Conservation (phyloP, 2,329 filamentous ascomycete species). For the Raffaelea albimanens region DNA sequence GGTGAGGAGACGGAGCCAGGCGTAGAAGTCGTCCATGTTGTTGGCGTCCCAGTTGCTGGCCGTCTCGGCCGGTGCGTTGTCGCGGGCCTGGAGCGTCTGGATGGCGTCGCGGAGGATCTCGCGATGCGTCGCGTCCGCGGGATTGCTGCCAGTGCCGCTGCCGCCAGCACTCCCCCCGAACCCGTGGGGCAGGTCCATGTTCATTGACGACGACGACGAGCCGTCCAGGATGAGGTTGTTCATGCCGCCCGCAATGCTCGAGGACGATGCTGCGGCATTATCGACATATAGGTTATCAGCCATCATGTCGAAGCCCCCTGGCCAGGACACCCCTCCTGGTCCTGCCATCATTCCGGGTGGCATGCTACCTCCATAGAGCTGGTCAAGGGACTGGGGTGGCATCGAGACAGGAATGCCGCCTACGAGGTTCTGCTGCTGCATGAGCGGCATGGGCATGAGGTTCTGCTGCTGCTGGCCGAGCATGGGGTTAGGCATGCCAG, state of each 20-base stretch:
- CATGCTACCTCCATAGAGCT: background rate
- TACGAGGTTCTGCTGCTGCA: no score
- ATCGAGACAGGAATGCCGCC: no score
- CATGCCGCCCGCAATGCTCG: no score
- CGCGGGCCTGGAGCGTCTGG: background rate
- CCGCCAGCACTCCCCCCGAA: no score
- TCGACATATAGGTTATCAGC: slow-evolving; percentile 9
- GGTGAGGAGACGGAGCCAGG: slow-evolving; percentile 11
- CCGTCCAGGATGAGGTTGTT: no score
- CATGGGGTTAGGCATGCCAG: slow-evolving; percentile 12
- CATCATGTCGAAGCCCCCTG: slow-evolving; percentile 14
- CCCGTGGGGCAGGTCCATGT: background rate
- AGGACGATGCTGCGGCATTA: background rate
- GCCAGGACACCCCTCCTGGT: no score
- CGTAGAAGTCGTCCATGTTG: slow-evolving; percentile 7
- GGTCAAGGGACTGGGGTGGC: no score
- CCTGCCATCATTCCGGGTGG: background rate
- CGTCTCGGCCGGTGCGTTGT: background rate
- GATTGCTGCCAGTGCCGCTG: background rate
- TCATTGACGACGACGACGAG: background rate
- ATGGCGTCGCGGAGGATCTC: background rate
- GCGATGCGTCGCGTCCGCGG: background rate
- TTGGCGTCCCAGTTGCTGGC: background rate
- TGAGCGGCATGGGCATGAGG: background rate
- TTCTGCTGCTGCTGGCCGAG: slow-evolving; percentile 9